Base-by-base conservation (phyloP, 495 filamentous ascomycete species). In the Neurospora sp. region DNA sequence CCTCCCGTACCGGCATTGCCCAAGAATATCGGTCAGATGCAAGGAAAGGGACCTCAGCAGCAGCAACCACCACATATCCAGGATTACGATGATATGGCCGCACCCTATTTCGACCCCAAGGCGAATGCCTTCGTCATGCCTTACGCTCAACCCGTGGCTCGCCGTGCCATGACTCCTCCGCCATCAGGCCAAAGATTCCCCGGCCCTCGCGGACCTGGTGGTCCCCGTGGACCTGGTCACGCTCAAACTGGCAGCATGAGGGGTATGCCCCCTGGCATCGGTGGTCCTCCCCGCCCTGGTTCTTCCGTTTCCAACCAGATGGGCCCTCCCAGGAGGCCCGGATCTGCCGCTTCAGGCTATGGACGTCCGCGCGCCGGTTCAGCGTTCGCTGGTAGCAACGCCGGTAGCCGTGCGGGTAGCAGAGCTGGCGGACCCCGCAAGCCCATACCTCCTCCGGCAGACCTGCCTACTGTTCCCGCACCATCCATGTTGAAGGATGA, bases 81-180 rank as follows among this genome's bases (percentile, higher is more conserved):
- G 54, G 54, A 66, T 18, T 66, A 66, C 27, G 54, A 66, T 6
- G 54, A 66, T 66, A 5, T 35, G 3, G 54, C 54, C 71, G 81
- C 83, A 8, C 81, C 85, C n/a, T 88, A 92, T 74, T 97, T 90
- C 76, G 94, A 98, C 78, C 90, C 92, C 10, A 85, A 88, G 7
- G 87, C 87, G 14, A 93, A 93, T 75, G 86, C 89, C 37, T 96
- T 93, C 75, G 88, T 92, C 75, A 90, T 92, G 83, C 88, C 90
- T 12, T 97, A 90, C 75, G 92, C 94, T 16, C 89, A 97, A 80
- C 93, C 93, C 11, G 86, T 96, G 4, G 89, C 86, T 74, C 93
- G 96, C 77, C 92, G 96, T 74, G 96, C 96, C 59, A 99, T 99
- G 96, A 98, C 96, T 38, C 96, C 96, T 39, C 96, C 96, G 20